A percentile compares a stretch with the other conserved stretches of the same genome.
phyloP scores from a whole-genome alignment of 768 basidiomycete species.

The Cyclocybe aegerita region DNA sequence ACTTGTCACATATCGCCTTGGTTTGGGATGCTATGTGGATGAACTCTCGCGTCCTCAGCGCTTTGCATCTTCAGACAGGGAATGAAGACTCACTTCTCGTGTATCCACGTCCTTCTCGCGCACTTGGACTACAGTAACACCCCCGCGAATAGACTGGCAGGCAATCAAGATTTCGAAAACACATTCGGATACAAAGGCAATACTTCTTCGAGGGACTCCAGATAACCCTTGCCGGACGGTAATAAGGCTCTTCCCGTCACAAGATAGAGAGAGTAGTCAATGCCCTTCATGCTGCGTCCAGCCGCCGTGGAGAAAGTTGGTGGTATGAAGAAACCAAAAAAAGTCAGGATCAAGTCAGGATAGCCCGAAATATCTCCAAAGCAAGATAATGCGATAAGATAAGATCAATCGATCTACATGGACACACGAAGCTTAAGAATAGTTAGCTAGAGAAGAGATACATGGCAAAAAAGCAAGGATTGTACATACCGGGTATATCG shows the following conservation, averaged over 20 bases:
- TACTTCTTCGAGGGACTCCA: constrained; percentile 75
- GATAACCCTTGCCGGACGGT: constrained; percentile 75
- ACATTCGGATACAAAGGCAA: constrained; percentile 3
- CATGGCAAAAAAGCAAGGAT: too few species aligned
- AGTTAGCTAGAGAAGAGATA: too few species aligned
- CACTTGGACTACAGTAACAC: constrained; percentile 88
- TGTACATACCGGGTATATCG: too few species aligned
- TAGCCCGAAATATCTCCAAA: too few species aligned
- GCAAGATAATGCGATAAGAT: too few species aligned
- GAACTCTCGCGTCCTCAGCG: constrained; percentile 50
- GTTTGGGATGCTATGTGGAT: constrained; percentile 68
- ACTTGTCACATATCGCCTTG: constrained; percentile 71
- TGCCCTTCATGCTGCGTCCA: constrained; percentile 10
- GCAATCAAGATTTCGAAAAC: neutral
- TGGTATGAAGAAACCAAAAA: too few species aligned
- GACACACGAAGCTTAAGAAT: too few species aligned
- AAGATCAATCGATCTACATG: too few species aligned
- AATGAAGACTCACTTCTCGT: constrained; percentile 53
- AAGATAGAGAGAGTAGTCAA: constrained; percentile 80
- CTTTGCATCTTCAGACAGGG: neutral
- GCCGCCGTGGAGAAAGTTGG: too few species aligned
- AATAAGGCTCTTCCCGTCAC: constrained; percentile 83
- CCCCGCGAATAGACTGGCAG: constrained; percentile 73
- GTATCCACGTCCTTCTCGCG: constrained; percentile 86
- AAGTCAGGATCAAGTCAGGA: too few species aligned